Percentiles rank a stretch among this genome's conserved stretches.
Conservation (phyloP, 202 grass and related monocot genomes). For the Schoenoplectus tabernaemontani region DNA sequence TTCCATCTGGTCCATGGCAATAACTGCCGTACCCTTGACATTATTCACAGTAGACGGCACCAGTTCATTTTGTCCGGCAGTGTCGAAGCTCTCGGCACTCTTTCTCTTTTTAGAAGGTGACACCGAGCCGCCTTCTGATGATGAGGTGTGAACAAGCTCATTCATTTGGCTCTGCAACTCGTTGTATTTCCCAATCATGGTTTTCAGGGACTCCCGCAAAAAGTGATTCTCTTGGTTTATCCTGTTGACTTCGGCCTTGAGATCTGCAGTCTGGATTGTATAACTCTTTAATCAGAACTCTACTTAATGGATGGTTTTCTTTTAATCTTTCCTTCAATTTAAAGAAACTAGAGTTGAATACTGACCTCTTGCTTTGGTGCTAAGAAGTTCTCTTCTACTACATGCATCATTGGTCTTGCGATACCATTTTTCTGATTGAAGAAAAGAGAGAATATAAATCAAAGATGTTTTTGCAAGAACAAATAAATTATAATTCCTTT, state of each 20-base stretch:
- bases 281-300: background rate
- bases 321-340: background rate
- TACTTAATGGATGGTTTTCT: background rate
- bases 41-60: background rate
- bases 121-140: slow-evolving; percentile 29
- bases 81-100: slow-evolving; percentile 27
- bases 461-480: background rate
- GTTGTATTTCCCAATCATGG: slow-evolving; percentile 41
- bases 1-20: slow-evolving; percentile 35
- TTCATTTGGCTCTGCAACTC: slow-evolving; percentile 37
- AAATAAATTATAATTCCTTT: background rate
- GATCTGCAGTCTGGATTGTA: slow-evolving; percentile 19
- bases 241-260: slow-evolving; percentile 54
- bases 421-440: slow-evolving; percentile 10
- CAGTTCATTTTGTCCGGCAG: background rate
- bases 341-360: background rate
- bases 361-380: slow-evolving; percentile 34
- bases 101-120: slow-evolving; percentile 38
- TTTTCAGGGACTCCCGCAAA: slow-evolving; percentile 47
- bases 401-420: slow-evolving; percentile 32
- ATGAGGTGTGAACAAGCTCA: slow-evolving; percentile 32
- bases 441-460: background rate
- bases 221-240: slow-evolving; percentile 59
- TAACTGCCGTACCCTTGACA: background rate
- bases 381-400: slow-evolving; percentile 47